These are phyloP conservation scores for Sugiyamaella japonica DNA, from an alignment of 1,139 yeast genomes.

Conservation along the genomic window DNA sequence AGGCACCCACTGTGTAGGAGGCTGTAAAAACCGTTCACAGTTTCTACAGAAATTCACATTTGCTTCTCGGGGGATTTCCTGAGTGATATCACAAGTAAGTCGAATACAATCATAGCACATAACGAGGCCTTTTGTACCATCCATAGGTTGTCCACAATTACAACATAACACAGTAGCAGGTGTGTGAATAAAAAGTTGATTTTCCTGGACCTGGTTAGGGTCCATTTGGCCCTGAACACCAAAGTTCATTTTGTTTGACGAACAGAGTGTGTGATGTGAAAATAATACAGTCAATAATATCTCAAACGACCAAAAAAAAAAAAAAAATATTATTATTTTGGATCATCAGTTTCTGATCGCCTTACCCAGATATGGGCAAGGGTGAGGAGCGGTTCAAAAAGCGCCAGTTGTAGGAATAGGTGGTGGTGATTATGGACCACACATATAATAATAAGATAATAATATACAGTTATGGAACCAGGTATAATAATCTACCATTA, in stretches of 20 bases:
- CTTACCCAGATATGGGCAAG: constrained; percentile 15
- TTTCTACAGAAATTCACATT: constrained; percentile 91
- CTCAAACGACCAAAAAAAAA: constrained; percentile 3
- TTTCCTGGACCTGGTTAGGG: constrained; percentile 16
- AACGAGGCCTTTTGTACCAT: constrained; percentile 86
- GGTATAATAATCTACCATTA: no score
- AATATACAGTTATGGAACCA: neutral
- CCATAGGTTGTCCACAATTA: constrained; percentile 98
- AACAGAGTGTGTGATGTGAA: neutral
- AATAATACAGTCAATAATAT: no score
- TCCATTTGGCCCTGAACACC: constrained; percentile 10
- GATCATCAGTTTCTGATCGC: neutral
- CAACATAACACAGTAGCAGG: constrained; percentile 81
- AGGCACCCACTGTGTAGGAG: constrained; percentile 90
- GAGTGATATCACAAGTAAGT: constrained; percentile 89
- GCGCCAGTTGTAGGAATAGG: neutral
- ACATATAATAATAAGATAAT: neutral
- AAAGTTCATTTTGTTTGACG: constrained; percentile 2
- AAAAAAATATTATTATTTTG: neutral
- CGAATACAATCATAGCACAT: constrained; percentile 98
- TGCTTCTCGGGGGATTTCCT: constrained; percentile 94
- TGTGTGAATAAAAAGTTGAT: constrained; percentile 22
- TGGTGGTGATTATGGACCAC: no score
- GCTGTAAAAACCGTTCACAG: constrained; percentile 94
- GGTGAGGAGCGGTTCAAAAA: neutral